A percentile compares a stretch with the other conserved stretches of the same genome.
These are phyloP conservation scores for Letharia columbiana DNA, from an alignment of 495 filamentous ascomycete species.

Conservation along the genomic window DNA sequence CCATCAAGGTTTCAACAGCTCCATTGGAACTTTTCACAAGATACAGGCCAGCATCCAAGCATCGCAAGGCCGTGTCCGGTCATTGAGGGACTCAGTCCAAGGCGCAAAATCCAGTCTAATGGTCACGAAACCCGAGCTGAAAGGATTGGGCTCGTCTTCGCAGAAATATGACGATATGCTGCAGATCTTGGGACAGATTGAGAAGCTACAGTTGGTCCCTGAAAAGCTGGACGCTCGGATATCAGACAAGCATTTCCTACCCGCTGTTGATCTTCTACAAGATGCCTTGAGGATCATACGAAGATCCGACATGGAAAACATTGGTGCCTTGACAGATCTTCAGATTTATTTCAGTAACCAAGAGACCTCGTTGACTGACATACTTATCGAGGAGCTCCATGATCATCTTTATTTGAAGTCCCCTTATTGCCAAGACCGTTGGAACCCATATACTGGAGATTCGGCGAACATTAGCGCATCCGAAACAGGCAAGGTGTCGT, in stretches of 20 bases:
- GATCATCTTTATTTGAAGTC: conserved; percentile 96
- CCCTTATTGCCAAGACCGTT: conserved; percentile 88
- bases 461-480: conserved; percentile 8
- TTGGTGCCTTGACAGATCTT: conserved; percentile 80
- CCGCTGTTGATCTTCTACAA: conserved; percentile 84
- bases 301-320: conserved; percentile 81
- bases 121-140: conserved; percentile 83
- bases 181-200: conserved; percentile 72
- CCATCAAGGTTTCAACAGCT: conserved; percentile 98
- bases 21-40: conserved; percentile 96
- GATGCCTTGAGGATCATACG: conserved; percentile 74
- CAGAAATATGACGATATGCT: conserved; percentile 89
- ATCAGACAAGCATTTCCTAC: conserved; percentile 90
- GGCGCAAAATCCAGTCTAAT: conserved; percentile 73
- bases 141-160: conserved; percentile 73
- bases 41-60: conserved; percentile 88
- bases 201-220: conserved; percentile 82
- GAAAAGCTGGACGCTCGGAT: conserved; percentile 88
- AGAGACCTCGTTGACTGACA: conserved; percentile 84
- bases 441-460: conserved; percentile 51
- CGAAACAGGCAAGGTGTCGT: conserved; percentile 13
- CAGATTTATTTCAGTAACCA: conserved; percentile 86
- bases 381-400: conserved; percentile 90
- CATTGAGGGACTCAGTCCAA: conserved; percentile 72
- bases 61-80: conserved; percentile 76